These are phyloP conservation scores for Pestalotiopsis sp. DNA, from an alignment of 2,329 filamentous ascomycete species.

Conservation along the genomic window DNA sequence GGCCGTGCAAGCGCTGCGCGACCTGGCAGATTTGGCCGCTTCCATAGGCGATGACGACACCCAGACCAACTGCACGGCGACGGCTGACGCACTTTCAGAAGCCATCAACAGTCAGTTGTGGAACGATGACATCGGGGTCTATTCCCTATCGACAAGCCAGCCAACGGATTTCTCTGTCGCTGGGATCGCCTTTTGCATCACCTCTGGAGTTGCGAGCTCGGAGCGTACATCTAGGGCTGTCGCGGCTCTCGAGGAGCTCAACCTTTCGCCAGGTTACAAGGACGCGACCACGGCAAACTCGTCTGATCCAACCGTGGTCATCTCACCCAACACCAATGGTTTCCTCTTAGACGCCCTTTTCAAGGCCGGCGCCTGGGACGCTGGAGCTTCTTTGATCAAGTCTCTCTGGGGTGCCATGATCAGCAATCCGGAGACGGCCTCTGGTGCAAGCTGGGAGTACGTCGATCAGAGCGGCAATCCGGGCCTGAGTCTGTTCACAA, in stretches of 20 bases:
- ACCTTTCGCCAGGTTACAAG: constrained; percentile 21
- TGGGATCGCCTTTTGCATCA: constrained; percentile 22
- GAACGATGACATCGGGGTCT: constrained; percentile 22
- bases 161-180: constrained; percentile 17
- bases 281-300: constrained; percentile 18
- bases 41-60: constrained; percentile 21
- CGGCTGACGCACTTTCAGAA: constrained; percentile 5
- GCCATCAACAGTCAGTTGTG: constrained; percentile 22
- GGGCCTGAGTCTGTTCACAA: constrained; percentile 44
- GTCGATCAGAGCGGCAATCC: constrained; percentile 39
- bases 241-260: constrained; percentile 13
- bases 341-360: constrained; percentile 43
- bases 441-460: constrained; percentile 49
- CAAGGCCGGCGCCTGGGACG: constrained; percentile 25
- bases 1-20: constrained; percentile 16
- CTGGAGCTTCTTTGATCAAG: constrained; percentile 34
- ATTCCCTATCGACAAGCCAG: constrained; percentile 11
- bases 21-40: constrained; percentile 16
- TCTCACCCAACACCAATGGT: constrained; percentile 49
- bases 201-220: constrained; percentile 17
- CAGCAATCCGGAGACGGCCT: constrained; percentile 33
- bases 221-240: constrained; percentile 15
- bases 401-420: constrained; percentile 46
- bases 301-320: constrained; percentile 21
- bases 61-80: not conserved